These are phyloP conservation scores for Fraxinus baroniana DNA, from an alignment of 305 asterid species.

Conservation along the genomic window DNA sequence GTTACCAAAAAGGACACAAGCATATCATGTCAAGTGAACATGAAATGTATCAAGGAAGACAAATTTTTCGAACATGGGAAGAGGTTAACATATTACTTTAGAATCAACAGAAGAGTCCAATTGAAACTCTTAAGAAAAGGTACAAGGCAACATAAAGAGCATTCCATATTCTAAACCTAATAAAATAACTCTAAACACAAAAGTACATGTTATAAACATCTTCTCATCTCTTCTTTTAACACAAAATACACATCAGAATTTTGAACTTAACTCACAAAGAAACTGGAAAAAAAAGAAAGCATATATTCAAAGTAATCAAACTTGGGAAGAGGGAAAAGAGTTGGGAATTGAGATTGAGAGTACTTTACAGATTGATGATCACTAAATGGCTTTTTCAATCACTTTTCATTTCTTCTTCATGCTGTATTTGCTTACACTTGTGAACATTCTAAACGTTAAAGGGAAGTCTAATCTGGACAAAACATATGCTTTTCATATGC, in stretches of 20 bases:
- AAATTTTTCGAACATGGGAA: neutral
- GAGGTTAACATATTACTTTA: neutral
- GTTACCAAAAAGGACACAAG: too few relatives aligned
- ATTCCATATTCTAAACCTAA: slow-evolving; percentile 3
- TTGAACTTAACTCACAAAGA: slow-evolving; percentile 16
- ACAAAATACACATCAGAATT: neutral
- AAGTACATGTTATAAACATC: slow-evolving; percentile 3
- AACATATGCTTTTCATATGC: neutral
- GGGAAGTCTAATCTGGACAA: slow-evolving; percentile 40
- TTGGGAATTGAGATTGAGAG: slow-evolving; percentile 30
- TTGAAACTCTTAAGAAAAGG: slow-evolving; percentile 9
- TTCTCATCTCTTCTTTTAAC: slow-evolving; percentile 27
- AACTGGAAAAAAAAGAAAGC: slow-evolving; percentile 17
- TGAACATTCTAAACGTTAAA: slow-evolving; percentile 63
- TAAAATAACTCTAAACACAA: neutral
- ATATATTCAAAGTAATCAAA: slow-evolving; percentile 35
- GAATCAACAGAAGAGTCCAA: neutral
- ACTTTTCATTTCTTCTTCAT: slow-evolving; percentile 24
- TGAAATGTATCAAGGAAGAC: neutral
- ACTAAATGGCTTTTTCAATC: slow-evolving; percentile 41
- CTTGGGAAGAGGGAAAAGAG: slow-evolving; percentile 52
- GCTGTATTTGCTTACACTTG: slow-evolving; percentile 28
- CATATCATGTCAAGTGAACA: neutral
- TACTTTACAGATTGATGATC: slow-evolving; percentile 56
- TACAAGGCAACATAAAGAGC: neutral